These are phyloP conservation scores for Sistotremastrum suecicum DNA, from an alignment of 768 basidiomycete genomes.

Conservation along the genomic window DNA sequence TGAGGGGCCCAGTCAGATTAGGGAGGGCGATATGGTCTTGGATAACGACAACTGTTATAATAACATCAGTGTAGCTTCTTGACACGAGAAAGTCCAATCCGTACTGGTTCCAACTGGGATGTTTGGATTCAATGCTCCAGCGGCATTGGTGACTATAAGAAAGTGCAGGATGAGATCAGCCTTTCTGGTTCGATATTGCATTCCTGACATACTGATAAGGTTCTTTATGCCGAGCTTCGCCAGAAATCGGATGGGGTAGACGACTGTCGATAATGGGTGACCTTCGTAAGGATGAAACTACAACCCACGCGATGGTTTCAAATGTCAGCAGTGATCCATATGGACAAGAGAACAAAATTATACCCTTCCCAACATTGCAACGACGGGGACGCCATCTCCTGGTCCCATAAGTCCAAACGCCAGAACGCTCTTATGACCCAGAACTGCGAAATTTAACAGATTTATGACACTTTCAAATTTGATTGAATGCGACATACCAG, in stretches of 20 bases:
- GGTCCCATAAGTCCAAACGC: conserved; percentile 69
- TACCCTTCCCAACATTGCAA: conserved; percentile 83
- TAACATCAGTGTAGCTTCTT: neutral
- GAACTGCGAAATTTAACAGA: conserved; percentile 28
- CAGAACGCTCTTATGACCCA: conserved; percentile 67
- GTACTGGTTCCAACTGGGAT: conserved; percentile 72
- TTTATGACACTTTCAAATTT: neutral
- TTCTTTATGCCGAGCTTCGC: conserved; percentile 61
- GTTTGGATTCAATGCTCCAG: conserved; percentile 62
- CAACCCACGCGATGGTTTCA: conserved; percentile 4
- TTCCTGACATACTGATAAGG: conserved; percentile 46
- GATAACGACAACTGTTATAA: conserved; percentile 57
- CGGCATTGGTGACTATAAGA: conserved; percentile 69
- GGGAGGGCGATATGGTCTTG: conserved; percentile 79
- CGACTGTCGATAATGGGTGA: conserved; percentile 49
- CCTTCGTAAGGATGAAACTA: conserved; percentile 87
- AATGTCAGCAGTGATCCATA: neutral
- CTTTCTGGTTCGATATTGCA: neutral
- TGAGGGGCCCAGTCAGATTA: conserved; percentile 55
- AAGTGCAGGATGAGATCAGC: neutral
- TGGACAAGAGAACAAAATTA: conserved; percentile 7
- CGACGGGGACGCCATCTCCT: conserved; percentile 56
- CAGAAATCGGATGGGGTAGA: conserved; percentile 71
- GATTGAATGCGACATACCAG: conserved; percentile 33
- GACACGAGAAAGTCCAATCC: conserved; percentile 12